Evolutionary conservation across 2,329 filamentous ascomycete genomes (phyloP), one percentile per base, ranked within the genome.

Genomic region (Fusarium euwallaceae): DNA sequence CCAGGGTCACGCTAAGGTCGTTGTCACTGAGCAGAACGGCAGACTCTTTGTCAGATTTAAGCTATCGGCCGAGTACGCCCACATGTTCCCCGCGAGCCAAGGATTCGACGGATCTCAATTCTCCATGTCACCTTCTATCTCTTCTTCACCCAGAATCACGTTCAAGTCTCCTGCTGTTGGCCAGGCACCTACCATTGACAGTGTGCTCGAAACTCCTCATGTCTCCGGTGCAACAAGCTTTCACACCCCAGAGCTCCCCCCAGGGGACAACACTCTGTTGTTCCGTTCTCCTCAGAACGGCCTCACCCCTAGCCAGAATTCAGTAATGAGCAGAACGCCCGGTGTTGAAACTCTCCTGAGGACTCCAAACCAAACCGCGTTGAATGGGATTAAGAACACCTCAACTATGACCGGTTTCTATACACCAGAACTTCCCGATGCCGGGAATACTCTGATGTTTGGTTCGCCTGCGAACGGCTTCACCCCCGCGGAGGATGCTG

Each of bases 1-100:
- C 64, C 68, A 74, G 56, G 80, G 78, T 36, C 70, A 79, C 41
- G 81, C 82, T 73, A 81, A 80, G 39, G 81, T 82, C 71, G 69
- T 77, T 48, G 70, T 82, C 37, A 71, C 61, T 11, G 73, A 79
- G 53, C 74, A 80, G 53, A 77, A 78, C 43, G 80, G 75, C 45
- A 76, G 81, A 64, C 79, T 84, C 41, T 72, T 83, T 65, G 82
- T 83, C 69, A 77, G 81, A 80, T 83, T 83, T 82, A 84, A 84
- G 82, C 51, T 84, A 62, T 80, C 82, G 61, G 69, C 76, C 24
- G 67, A 81, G 66, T 80, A 80, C 64, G 77, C 79, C 29, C 63
- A 75, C 39, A 65, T 82, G 48, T 82, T 84, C 64, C 79, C 81
- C 14, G 51, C 69, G 3, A 80, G 66, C 62, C 79, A 82, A 61